Base-by-base conservation (phyloP, 257 asterid genomes). In the Solanum neorickii region DNA sequence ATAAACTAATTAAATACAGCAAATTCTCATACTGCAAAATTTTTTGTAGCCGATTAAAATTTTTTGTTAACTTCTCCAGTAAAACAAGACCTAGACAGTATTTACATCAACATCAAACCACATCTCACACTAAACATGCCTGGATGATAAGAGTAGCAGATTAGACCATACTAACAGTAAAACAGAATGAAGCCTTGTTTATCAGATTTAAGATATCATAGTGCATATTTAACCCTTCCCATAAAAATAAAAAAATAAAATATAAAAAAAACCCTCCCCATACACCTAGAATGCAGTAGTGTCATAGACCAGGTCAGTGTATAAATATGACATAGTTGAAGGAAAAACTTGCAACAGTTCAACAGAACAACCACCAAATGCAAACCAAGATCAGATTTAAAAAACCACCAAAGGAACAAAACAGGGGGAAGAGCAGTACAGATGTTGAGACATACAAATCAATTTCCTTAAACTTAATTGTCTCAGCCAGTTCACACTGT, bases 391-490 rank as follows among this genome's bases (percentile, higher is more conserved):
- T 18, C 85, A 82, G 46, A 49, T 82, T 82, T 27, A 82, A 42
- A 74, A 83, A 41, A 37, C 78, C 68, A 86, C 47, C 75, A 78
- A 52, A 76, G 86, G 84, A 87, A 83, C 72, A 10, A 75, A 87
- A 35, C 84, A 39, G 86, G 49, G 25, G 80, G 75, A 23, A 78
- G 69, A 25, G 31, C 73, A 80, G 49, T 49, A 62, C 37, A 87
- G 89, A 76, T 83, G 77, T 78, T 46, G 88, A 87, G 87, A 84
- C 98, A 89, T 93, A 97, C 99, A 97, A 91, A 89, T 96, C 99
- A 83, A 97, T 97, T 94, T 97, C 99, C 98, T 96, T 97, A 73
- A 97, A 96, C 92, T 97, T 96, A 88, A 95, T 93, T 85, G 99
- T 93, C 87, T 97, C 99, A 12, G 95, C 95, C 89, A 97, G 91